Base-by-base conservation (phyloP, 805 yeast genomes). In the Wickerhamiella kazuoi region DNA sequence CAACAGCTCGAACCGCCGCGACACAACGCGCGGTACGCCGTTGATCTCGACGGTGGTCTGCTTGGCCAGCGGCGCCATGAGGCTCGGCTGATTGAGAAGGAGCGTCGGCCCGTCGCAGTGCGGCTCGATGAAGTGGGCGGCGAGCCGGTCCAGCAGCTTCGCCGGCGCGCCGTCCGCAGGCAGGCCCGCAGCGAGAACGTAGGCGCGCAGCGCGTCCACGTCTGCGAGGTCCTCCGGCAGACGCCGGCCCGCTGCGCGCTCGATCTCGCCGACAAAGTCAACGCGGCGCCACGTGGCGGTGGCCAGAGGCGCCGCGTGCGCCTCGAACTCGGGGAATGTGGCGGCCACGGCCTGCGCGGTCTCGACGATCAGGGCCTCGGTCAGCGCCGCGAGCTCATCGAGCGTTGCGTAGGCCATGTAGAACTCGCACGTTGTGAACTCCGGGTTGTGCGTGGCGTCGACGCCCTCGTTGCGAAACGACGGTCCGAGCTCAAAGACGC, bases 361-460 rank as follows among this genome's bases (percentile, higher is more conserved):
- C 4, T 46, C 51, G 2, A 46, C 43, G 33, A 84, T 66, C 40
- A 86, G 47, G 0, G 61, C 59, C 49, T 81, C 79, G 1, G 93
- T 76, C 26, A 76, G 49, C 0, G 41, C 42, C 68, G 83, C 79
- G 42, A 87, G 60, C 21, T 79, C 79, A 0, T 71, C 68, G 46
- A 90, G 60, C 8, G 69, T 63, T 0, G 78, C 72, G 52, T 69
- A 84, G 0, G 80, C 67, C 50, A 78, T 79, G 55, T 87, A 87
- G 49, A 83, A 80, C 54, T 87, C 98, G 53, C 94, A 75, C 2
- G 83, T 72, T 1, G 94, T 77, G 54, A 86, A 87, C 52, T 87
- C 98, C 0, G 95, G 94, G 57, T 87, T 90, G 55, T 87, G 98
- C 0, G 94, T 80, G 1, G 79, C 65, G 54, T 87, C 98, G 21